These are phyloP conservation scores for Salix suchowensis DNA, from an alignment of 345 rosid genomes.

Conservation along the genomic window DNA sequence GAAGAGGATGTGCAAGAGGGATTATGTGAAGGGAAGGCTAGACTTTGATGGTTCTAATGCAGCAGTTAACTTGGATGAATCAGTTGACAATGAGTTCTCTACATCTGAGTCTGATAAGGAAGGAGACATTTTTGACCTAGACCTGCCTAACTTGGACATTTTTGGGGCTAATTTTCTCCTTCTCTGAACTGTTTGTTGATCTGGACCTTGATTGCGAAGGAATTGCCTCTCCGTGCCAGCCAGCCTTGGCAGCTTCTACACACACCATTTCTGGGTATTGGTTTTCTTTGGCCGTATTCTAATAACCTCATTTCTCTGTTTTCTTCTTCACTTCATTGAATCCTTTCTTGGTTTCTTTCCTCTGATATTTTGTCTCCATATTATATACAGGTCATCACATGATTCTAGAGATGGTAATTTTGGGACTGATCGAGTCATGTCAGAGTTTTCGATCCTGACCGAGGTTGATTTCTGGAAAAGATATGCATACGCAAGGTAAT, in stretches of 20 bases:
- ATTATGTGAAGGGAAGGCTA: slow-evolving; percentile 76
- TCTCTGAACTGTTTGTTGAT: slow-evolving; percentile 65
- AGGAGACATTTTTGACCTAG: slow-evolving; percentile 51
- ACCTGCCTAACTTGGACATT: slow-evolving; percentile 57
- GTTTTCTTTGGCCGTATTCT: slow-evolving; percentile 4
- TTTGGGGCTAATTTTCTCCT: slow-evolving; percentile 59
- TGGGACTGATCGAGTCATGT: slow-evolving; percentile 34
- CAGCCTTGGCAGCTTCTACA: slow-evolving; percentile 7
- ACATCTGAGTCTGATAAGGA: slow-evolving; percentile 63
- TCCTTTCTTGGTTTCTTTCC: background rate
- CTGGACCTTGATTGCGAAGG: slow-evolving; percentile 59
- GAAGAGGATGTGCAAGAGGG: slow-evolving; percentile 52
- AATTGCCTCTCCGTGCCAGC: slow-evolving; percentile 33
- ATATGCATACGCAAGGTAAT: slow-evolving; percentile 35
- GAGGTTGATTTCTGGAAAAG: slow-evolving; percentile 38
- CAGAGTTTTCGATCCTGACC: slow-evolving; percentile 45
- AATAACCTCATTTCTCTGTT: background rate
- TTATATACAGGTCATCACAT: slow-evolving; percentile 39
- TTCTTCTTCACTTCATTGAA: background rate
- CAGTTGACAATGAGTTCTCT: slow-evolving; percentile 30
- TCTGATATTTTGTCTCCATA: slow-evolving; percentile 6
- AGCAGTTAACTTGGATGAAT: slow-evolving; percentile 30
- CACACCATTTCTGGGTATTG: slow-evolving; percentile 24
- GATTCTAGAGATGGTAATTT: slow-evolving; percentile 39
- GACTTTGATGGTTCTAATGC: slow-evolving; percentile 70